A percentile compares a stretch with the other conserved stretches of the same genome.
Conservation (phyloP, 805 yeast species). For the Saturnispora quitensis region DNA sequence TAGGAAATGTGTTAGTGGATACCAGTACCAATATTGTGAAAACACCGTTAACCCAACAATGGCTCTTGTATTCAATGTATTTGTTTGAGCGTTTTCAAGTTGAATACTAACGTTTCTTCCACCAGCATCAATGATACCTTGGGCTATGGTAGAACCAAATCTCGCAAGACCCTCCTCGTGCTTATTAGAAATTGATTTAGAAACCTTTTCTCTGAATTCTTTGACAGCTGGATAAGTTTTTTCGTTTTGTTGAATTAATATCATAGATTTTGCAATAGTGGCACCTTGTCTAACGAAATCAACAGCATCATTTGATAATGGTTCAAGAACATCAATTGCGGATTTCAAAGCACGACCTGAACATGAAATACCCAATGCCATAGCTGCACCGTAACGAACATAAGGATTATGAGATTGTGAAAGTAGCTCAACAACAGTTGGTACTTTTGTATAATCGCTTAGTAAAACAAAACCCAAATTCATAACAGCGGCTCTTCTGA, state of each 20-base stretch:
- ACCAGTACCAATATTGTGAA: constrained; percentile 97
- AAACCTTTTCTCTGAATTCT: constrained; percentile 62
- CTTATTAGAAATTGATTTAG: constrained; percentile 71
- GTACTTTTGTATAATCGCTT: constrained; percentile 87
- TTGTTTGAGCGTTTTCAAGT: constrained; percentile 80
- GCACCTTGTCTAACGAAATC: constrained; percentile 99
- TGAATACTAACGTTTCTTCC: constrained; percentile 95
- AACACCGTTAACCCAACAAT: constrained; percentile 88
- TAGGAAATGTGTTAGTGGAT: constrained; percentile 89
- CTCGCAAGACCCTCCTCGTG: constrained; percentile 96
- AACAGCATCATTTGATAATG: constrained; percentile 85
- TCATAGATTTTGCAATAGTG: constrained; percentile 83
- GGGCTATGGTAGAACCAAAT: constrained; percentile 94
- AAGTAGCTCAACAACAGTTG: constrained; percentile 86
- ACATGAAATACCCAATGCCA: constrained; percentile 95
- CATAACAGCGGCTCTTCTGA: constrained; percentile 91
- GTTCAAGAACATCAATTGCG: constrained; percentile 88
- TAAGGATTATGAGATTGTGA: constrained; percentile 96
- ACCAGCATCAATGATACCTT: constrained; percentile 97
- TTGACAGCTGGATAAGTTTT: constrained; percentile 72
- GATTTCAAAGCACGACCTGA: constrained; percentile 87
- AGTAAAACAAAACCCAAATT: constrained; percentile 84
- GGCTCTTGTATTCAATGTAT: constrained; percentile 82
- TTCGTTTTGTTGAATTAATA: constrained; percentile 81
- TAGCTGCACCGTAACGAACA: constrained; percentile 95